phyloP scores from a whole-genome alignment of 2,329 filamentous ascomycete genomes.

The Epichloe scottii region DNA sequence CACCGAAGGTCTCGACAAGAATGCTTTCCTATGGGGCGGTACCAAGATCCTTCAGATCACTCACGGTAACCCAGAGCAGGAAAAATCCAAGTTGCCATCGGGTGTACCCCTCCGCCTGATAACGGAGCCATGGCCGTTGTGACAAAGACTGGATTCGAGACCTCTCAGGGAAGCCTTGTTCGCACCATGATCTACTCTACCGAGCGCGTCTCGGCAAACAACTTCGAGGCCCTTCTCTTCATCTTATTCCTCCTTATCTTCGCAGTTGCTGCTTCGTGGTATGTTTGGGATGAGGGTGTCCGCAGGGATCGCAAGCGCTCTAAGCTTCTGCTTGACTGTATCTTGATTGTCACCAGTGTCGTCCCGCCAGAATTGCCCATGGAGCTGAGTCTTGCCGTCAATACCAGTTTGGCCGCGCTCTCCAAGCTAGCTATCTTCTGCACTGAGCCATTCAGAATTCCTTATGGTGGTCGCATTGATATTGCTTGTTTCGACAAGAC shows the following conservation, averaged over 20 bases:
- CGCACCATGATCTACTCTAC: slow-evolving; percentile 99
- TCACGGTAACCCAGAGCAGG: slow-evolving; percentile 68
- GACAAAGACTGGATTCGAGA: slow-evolving; percentile 96
- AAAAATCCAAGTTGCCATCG: slow-evolving; percentile 56
- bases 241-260: slow-evolving; percentile 95
- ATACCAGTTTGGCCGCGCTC: slow-evolving; percentile 87
- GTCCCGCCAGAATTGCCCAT: slow-evolving; percentile 97
- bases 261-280: slow-evolving; percentile 95
- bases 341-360: slow-evolving; percentile 95
- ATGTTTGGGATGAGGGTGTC: slow-evolving; percentile 97
- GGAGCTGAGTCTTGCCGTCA: slow-evolving; percentile 94
- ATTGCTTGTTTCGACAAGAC: slow-evolving; percentile 98
- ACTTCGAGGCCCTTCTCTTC: slow-evolving; percentile 89
- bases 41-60: slow-evolving; percentile 96
- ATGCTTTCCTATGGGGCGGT: slow-evolving; percentile 88
- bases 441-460: slow-evolving; percentile 96
- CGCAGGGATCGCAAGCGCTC: slow-evolving; percentile 89
- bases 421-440: slow-evolving; percentile 97
- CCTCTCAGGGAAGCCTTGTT: slow-evolving; percentile 92
- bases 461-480: slow-evolving; percentile 88
- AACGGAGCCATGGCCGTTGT: slow-evolving; percentile 90
- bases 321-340: slow-evolving; percentile 90
- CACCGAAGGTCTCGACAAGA: slow-evolving; percentile 87
- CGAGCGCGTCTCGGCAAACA: slow-evolving; percentile 96
- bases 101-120: slow-evolving; percentile 80